These are phyloP conservation scores for Colletotrichum musae DNA, from an alignment of 2,329 filamentous ascomycete species.

Conservation along the genomic window DNA sequence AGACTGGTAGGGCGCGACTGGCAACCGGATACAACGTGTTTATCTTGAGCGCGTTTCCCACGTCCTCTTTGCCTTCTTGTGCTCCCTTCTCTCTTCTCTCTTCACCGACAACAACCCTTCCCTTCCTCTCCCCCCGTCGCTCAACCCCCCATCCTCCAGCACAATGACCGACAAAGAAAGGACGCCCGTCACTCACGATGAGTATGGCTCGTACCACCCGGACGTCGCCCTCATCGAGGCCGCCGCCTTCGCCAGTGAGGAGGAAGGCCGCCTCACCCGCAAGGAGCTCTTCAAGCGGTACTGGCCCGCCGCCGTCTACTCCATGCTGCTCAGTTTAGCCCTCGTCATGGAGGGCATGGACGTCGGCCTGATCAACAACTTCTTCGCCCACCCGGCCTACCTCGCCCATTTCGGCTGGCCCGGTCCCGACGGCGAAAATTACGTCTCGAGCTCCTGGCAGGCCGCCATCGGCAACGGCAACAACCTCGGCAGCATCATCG, in stretches of 20 bases:
- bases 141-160: not conserved
- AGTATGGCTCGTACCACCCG: conserved; percentile 45
- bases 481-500: conserved; percentile 58
- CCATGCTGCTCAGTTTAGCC: conserved; percentile 49
- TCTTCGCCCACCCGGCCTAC: conserved; percentile 53
- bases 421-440: conserved; percentile 51
- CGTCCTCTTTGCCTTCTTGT: not conserved
- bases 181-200: conserved; percentile 42
- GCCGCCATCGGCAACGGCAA: conserved; percentile 57
- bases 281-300: conserved; percentile 52
- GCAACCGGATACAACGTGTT: not conserved
- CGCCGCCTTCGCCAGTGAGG: conserved; percentile 49
- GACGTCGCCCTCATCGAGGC: conserved; percentile 52
- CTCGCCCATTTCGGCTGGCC: conserved; percentile 52
- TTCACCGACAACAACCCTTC: not conserved
- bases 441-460: conserved; percentile 62
- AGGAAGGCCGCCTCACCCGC: conserved; percentile 47
- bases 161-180: conserved; percentile 21
- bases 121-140: not conserved
- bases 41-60: conserved; percentile 3
- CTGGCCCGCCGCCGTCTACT: conserved; percentile 48
- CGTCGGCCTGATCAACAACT: conserved; percentile 56
- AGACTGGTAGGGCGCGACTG: not conserved
- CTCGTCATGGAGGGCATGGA: conserved; percentile 54
- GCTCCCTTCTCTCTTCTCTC: conserved; percentile 2